A percentile compares a stretch with the other conserved stretches of the same genome.
These are phyloP conservation scores for Coemansia sp. DNA, from an alignment of 192 early-diverging fungal species.

Conservation along the genomic window DNA sequence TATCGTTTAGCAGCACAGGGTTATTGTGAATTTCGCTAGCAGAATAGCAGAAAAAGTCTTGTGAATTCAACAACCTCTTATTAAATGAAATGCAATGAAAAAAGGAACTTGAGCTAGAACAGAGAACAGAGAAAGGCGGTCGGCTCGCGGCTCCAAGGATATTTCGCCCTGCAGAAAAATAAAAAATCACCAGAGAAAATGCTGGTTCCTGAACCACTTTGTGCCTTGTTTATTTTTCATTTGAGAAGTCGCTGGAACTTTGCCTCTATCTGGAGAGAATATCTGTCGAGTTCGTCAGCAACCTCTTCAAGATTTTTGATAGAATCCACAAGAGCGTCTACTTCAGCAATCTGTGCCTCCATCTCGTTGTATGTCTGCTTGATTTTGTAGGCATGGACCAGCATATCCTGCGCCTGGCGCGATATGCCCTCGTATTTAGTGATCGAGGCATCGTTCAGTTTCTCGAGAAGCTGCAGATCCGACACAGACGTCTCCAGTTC, in stretches of 20 bases:
- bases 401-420: conserved; percentile 54
- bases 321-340: conserved; percentile 33
- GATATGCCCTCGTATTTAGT: conserved; percentile 50
- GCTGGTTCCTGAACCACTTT: no score
- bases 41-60: not conserved
- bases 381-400: conserved; percentile 51
- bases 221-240: not conserved
- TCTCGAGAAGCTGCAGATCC: conserved; percentile 39
- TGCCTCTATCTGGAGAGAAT: conserved; percentile 40
- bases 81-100: not conserved
- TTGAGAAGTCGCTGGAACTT: conserved; percentile 46
- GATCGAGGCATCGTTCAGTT: conserved; percentile 52
- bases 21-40: not conserved
- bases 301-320: conserved; percentile 43
- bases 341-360: conserved; percentile 40
- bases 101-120: not conserved
- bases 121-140: not conserved
- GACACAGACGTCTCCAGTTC: conserved; percentile 44
- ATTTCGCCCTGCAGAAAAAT: no score
- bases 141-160: no score
- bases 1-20: no score
- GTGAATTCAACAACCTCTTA: not conserved
- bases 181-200: no score
- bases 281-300: conserved; percentile 42
- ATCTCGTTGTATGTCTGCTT: conserved; percentile 54